phyloP scores from a whole-genome alignment of 352 stramenopile species.

The Phytophthora boehmeriae region DNA sequence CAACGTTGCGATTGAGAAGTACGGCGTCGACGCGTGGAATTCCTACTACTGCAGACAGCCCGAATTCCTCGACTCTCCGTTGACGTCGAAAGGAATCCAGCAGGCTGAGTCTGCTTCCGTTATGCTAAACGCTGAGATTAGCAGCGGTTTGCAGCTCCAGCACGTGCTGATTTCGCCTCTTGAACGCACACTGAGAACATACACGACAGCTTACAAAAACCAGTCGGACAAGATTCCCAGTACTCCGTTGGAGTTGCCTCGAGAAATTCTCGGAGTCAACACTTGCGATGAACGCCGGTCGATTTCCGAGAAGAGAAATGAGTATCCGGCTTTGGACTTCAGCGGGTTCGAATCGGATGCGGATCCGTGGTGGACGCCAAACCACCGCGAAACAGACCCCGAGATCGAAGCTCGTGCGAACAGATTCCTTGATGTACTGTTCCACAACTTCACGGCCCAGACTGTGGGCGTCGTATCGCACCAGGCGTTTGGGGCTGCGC shows the following conservation, averaged over 20 bases:
- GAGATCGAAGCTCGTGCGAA: conserved; percentile 23
- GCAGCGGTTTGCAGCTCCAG: conserved; percentile 16
- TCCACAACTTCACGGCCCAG: conserved; percentile 19
- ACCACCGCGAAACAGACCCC: conserved; percentile 23
- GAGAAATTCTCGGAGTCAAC: conserved; percentile 25
- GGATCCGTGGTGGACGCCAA: conserved; percentile 34
- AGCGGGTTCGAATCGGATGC: conserved; percentile 21
- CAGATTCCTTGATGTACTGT: conserved; percentile 25
- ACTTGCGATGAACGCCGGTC: conserved; percentile 30
- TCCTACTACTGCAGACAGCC: conserved; percentile 30
- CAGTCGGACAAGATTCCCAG: conserved; percentile 16
- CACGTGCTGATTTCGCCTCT: conserved; percentile 33
- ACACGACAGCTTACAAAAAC: conserved; percentile 26
- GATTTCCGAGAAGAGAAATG: conserved; percentile 25
- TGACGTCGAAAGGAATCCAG: conserved; percentile 24
- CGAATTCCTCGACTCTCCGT: conserved; percentile 27
- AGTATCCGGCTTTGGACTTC: conserved; percentile 30
- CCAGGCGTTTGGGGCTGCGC: conserved; percentile 32
- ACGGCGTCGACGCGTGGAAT: conserved; percentile 34
- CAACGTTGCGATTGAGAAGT: conserved; percentile 35
- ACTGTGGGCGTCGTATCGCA: conserved; percentile 30
- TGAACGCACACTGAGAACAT: conserved; percentile 28
- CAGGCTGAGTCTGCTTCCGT: conserved; percentile 22
- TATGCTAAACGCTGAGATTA: conserved; percentile 23
- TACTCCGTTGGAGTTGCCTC: conserved; percentile 24